Percentiles rank a stretch among this genome's conserved stretches.
Evolutionary conservation across 768 basidiomycete species (phyloP).

Genomic region (Albatrellus ellisii): DNA sequence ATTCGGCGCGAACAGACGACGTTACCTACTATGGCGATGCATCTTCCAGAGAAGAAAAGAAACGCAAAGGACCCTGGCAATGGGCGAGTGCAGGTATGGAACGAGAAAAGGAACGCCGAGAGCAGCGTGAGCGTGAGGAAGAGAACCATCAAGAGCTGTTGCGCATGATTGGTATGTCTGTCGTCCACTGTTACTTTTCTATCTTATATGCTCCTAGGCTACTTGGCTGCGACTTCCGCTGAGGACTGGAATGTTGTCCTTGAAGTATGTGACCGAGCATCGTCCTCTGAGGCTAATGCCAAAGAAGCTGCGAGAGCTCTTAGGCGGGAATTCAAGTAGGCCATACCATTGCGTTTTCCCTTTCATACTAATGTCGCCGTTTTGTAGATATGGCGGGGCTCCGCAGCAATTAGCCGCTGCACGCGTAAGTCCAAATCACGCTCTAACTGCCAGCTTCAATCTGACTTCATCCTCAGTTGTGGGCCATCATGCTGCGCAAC

Average conservation of each 20-base stretch:
- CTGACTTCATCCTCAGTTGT: constrained; percentile 34
- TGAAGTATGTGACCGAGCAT: constrained; percentile 79
- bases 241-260: constrained; percentile 76
- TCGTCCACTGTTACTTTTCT: neutral
- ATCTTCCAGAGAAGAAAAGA: constrained; percentile 25
- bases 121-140: constrained; percentile 25
- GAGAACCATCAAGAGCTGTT: constrained; percentile 42
- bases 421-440: constrained; percentile 4
- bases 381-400: constrained; percentile 11
- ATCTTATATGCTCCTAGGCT: constrained; percentile 31
- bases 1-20: constrained; percentile 18
- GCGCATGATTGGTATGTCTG: constrained; percentile 50
- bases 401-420: constrained; percentile 13
- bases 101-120: constrained; percentile 27
- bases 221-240: constrained; percentile 61
- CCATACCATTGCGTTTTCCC: neutral
- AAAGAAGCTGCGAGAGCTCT: constrained; percentile 80
- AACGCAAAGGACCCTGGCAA: constrained; percentile 45
- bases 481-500: constrained; percentile 86
- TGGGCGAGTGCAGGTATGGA: constrained; percentile 16
- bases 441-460: neutral
- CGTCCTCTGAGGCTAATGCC: constrained; percentile 53
- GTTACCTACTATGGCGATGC: constrained; percentile 13
- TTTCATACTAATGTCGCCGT: neutral
- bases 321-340: constrained; percentile 75